Evolutionary conservation across 139 green algal genomes (phyloP), one percentile per base, ranked within the genome.

Genomic region (Haematococcus lacustris): DNA sequence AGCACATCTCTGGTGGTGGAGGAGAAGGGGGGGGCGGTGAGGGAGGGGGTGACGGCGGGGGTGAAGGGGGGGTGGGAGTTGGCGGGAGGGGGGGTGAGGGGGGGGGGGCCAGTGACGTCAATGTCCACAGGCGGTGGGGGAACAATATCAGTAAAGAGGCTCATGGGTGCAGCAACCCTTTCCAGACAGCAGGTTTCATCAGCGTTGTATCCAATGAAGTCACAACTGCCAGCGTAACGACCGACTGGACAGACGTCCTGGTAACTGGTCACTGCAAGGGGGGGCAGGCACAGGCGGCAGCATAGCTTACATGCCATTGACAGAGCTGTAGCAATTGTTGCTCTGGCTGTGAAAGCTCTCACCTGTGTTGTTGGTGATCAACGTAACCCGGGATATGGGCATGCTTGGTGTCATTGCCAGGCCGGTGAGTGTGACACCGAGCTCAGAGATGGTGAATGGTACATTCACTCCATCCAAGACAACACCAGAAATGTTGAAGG

Each of bases 131-230:
- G 2, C 13, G 70, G 70, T n/a, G 57, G 30, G 6, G 72, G 72
- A 39, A 63, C 60, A 7, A 30, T 47, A 9, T 35, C 17, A 47
- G n/a, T 21, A 35, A 71, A 43, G 6, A 74, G 7, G 23, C 57
- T 70, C 23, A 64, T 51, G 2, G 57, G 47, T 38, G 80, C 30
- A 6, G 71, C 78, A 0, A 65, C 57, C 1, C 78, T 66, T 57
- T 84, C 70, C 0, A 70, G 61, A 71, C 78, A 84, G 71, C 78
- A 84, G 13, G 39, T 66, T 17, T 74, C 43, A 23, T 71, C 76
- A 6, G 33, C 38, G 43, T 78, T 76, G 39, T 77, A 73, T 21
- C 71, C 68, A 7, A 80, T 84, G n/a, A 70, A 63, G 40, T 84
- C 78, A 74, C 78, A 84, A 13, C 5, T 75, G 38, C 61, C 74